Evolutionary conservation across 2,329 filamentous ascomycete genomes (phyloP), one percentile per base, ranked within the genome.

Genomic region (Colletotrichum chlorophyti): DNA sequence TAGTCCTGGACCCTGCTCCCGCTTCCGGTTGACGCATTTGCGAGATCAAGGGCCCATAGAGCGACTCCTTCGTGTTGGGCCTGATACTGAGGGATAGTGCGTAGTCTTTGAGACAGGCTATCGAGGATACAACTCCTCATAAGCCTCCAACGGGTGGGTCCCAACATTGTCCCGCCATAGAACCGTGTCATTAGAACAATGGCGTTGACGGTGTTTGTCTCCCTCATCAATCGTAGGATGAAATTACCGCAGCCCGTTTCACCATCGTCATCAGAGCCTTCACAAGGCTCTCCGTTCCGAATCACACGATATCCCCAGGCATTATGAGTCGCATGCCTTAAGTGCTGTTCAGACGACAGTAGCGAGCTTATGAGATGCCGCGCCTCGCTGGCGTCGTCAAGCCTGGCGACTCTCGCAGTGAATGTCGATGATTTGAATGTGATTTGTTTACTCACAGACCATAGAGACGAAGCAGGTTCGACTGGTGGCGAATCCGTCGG

Each of bases 121-220:
- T 83, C 80, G 29, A 79, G 78, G 43, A 84, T 77, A 37, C 81
- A 83, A 58, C 81, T 80, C 3, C 81, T 77, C 82, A 88, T 88
- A 58, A 88, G 77, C 11, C 83, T 76, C 83, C 84, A 88, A 15
- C 85, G 78, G 65, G 88, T 85, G 0, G 82, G 79, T 0, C 85
- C 85, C 3, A 88, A 76, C 76, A 88, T 79, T 9, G 84, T 72
- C 7, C 85, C 85, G 17, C 85, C 85, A 60, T 82, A 88, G 84
- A 84, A 88, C 31, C 85, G 75, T 14, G 82, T 84, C 64, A 88
- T 76, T 6, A 88, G 82, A 12, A 87, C 79, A 1, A 87, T 66
- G 1, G 79, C 80, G 62, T 84, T 79, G 11, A 78, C 75, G 5
- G 81, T 70, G 43, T 79, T 73, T 5, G 78, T 74, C 57, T 83